Evolutionary conservation across 163 green algal species (phyloP).

Genomic region (Coccomyxa subellipsoidea): DNA sequence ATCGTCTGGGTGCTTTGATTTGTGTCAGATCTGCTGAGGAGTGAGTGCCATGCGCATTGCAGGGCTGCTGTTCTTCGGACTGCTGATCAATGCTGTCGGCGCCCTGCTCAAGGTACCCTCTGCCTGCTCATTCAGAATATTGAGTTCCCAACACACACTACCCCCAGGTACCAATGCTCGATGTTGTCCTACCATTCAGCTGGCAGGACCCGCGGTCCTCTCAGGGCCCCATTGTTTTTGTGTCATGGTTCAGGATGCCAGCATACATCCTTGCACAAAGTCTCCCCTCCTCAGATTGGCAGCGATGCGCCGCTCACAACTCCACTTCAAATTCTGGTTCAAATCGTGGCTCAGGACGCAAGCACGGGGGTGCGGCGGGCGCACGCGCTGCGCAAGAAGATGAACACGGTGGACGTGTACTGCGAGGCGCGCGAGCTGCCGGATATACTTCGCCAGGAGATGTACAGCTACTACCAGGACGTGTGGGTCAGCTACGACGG

Average conservation of each 20-base stretch:
- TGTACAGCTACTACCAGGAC: slow-evolving; percentile 8
- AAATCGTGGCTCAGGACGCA: not conserved
- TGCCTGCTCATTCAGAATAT: too few species aligned
- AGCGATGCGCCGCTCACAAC: too few species aligned
- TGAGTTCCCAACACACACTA: not conserved
- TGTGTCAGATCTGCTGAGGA: too few species aligned
- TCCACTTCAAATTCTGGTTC: too few species aligned
- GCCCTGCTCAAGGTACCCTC: slow-evolving; percentile 3
- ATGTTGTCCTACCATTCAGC: too few species aligned
- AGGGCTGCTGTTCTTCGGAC: slow-evolving; percentile 15
- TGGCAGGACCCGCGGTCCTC: too few species aligned
- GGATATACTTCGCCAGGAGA: not conserved
- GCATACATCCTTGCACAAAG: too few species aligned
- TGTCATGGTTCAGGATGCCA: slow-evolving; percentile 4
- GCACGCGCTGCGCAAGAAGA: slow-evolving; percentile 19
- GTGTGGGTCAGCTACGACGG: slow-evolving; percentile 10
- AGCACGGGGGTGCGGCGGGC: not conserved
- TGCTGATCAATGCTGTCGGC: slow-evolving; percentile 13
- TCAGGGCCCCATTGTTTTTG: too few species aligned
- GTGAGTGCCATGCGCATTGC: slow-evolving; percentile 1
- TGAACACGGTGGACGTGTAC: slow-evolving; percentile 13
- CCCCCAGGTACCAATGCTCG: not conserved
- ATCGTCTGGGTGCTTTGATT: too few species aligned
- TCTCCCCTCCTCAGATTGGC: too few species aligned
- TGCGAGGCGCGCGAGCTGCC: slow-evolving; percentile 8